Conservation (phyloP, 768 basidiomycete species). For the Thelephora ganbajun region DNA sequence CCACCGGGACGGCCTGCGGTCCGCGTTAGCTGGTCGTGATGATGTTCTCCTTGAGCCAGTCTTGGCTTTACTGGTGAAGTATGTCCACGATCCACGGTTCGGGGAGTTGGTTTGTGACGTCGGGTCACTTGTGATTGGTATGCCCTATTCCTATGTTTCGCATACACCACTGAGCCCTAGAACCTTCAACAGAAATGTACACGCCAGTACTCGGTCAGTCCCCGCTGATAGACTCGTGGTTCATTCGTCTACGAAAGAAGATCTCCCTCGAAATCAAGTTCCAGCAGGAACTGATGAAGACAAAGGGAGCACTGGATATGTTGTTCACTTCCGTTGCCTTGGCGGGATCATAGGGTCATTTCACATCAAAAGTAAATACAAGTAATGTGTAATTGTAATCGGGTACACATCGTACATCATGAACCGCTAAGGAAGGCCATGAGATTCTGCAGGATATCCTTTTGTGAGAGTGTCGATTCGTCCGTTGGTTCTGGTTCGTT, state of each 20-base stretch:
- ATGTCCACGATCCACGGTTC: conserved; percentile 84
- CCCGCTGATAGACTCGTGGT: conserved; percentile 77
- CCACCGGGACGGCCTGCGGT: conserved; percentile 77
- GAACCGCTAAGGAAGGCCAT: conserved; percentile 43
- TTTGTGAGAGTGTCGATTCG: conserved; percentile 35
- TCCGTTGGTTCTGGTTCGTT: conserved; percentile 34
- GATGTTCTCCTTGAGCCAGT: conserved; percentile 89
- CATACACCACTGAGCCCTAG: conserved; percentile 3
- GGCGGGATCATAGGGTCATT: conserved; percentile 9
- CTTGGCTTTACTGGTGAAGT: conserved; percentile 70
- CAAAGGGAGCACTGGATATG: conserved; percentile 87
- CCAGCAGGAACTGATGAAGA: conserved; percentile 71
- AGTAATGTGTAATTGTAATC: conserved; percentile 4
- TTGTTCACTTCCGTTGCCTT: conserved; percentile 49
- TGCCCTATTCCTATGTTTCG: conserved; percentile 12
- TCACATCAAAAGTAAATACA: too few relatives aligned
- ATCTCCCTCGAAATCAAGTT: conserved; percentile 78
- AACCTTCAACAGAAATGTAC: conserved; percentile 64
- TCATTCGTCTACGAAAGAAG: conserved; percentile 71
- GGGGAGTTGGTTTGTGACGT: conserved; percentile 82
- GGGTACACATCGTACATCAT: conserved; percentile 11
- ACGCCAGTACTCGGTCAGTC: conserved; percentile 85
- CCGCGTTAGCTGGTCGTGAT: conserved; percentile 81
- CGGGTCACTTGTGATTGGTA: conserved; percentile 71
- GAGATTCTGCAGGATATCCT: conserved; percentile 53